A percentile compares a stretch with the other conserved stretches of the same genome.
These are phyloP conservation scores for Paraconiothyrium sp. DNA, from an alignment of 2,329 filamentous ascomycete genomes.

Conservation along the genomic window DNA sequence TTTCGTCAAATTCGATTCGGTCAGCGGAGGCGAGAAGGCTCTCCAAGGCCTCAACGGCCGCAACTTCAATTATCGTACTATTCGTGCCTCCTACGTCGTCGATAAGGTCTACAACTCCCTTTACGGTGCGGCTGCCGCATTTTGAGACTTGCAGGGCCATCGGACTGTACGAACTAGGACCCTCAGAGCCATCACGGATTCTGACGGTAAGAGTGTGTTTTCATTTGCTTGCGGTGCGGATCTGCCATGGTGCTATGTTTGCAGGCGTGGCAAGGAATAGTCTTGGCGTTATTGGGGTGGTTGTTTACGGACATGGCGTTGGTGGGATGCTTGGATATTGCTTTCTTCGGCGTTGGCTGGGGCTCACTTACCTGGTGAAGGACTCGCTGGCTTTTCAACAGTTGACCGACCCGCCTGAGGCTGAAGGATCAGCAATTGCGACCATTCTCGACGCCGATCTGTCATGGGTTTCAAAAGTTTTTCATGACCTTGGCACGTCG, in stretches of 20 bases:
- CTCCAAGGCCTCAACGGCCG: constrained; percentile 97
- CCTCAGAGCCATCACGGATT: neutral
- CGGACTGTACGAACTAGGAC: neutral
- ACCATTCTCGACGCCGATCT: neutral
- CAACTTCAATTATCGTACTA: constrained; percentile 92
- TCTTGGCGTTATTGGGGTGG: neutral
- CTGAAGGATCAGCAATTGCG: constrained; percentile 7
- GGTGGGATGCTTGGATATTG: constrained; percentile 5
- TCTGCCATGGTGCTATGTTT: constrained; percentile 10
- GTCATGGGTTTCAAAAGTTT: constrained; percentile 11
- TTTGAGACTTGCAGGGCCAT: constrained; percentile 22
- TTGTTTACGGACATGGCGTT: constrained; percentile 7
- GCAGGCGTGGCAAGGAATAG: neutral
- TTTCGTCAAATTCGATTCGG: constrained; percentile 97
- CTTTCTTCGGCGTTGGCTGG: neutral
- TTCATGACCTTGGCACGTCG: constrained; percentile 27
- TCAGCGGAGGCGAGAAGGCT: constrained; percentile 94
- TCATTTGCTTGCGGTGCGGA: constrained; percentile 14
- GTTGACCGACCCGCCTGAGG: constrained; percentile 5
- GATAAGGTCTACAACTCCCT: constrained; percentile 98
- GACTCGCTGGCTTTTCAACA: constrained; percentile 14
- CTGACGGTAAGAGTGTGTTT: constrained; percentile 18
- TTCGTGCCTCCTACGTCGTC: constrained; percentile 94
- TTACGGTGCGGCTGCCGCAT: constrained; percentile 55
- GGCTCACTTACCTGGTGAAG: neutral